Base-by-base conservation (phyloP, 1,284 basidiomycete genomes). In the Tilletia indica region DNA sequence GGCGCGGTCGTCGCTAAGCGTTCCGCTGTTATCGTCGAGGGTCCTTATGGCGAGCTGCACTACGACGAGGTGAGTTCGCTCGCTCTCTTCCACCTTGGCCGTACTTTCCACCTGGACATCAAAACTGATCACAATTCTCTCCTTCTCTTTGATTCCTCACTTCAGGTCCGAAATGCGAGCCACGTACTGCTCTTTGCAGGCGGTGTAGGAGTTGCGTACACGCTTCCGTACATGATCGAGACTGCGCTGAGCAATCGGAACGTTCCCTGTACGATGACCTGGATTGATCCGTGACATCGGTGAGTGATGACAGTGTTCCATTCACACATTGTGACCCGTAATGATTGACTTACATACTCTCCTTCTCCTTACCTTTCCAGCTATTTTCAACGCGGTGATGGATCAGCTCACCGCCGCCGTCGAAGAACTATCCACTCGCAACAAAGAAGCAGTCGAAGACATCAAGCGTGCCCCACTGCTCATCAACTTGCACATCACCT, bases 161-260 rank as follows among this genome's bases (percentile, higher is more conserved):
- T 45, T 54, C 68, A 61, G 71, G 25, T 68, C 21, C 11, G 16
- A 31, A 11, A 34, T 9, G 67, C 68, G 1, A 49, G 74, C 21
- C 38, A 73, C 31, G 58, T 74, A 34, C 71, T 76, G 2, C 68
- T 79, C 42, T 72, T 74, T 4, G 67, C 76, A 2, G 78, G 77
- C 4, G 78, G 78, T 39, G 74, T 80, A 21, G 78, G 76, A 0
- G 74, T 80, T 71, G 76, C 78, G 1, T 78, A 74, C 70, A 74
- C 73, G 48, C 71, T 76, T 67, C 74, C 78, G 11, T 38, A 76
- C 12, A 72, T 80, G 1, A 61, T 67, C 16, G 66, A 64, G 38
- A 58, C 25, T 1, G 61, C 31, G 16, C 61, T 64, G 11, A 8
- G 61, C 11, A 64, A 42, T n/a, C 61, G 19, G 54, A 64, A 64